These are phyloP conservation scores for Lactarius deliciosus DNA, from an alignment of 768 basidiomycete genomes.

Conservation along the genomic window DNA sequence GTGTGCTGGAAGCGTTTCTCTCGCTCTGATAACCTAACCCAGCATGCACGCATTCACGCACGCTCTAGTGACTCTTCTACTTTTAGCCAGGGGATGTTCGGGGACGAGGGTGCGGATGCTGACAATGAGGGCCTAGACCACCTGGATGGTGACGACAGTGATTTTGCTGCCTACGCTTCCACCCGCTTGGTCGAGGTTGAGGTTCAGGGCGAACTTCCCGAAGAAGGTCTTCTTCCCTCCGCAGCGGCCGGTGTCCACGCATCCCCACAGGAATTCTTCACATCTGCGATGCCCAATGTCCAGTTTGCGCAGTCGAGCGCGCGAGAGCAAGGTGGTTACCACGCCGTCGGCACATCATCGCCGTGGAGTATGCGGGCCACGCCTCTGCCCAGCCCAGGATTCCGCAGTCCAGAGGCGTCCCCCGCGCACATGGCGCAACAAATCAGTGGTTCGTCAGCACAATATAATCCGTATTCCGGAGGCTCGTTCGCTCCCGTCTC, in stretches of 20 bases:
- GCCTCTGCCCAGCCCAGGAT: conserved; percentile 22
- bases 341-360: conserved; percentile 20
- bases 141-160: conserved; percentile 33
- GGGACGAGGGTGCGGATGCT: conserved; percentile 34
- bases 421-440: conserved; percentile 24
- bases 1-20: conserved; percentile 82
- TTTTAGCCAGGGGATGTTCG: conserved; percentile 17
- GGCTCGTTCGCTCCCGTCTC: conserved; percentile 50
- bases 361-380: conserved; percentile 22
- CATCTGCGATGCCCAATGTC: conserved; percentile 21
- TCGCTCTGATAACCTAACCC: conserved; percentile 83
- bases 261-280: conserved; percentile 10
- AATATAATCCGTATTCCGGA: conserved; percentile 15
- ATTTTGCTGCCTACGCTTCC: conserved; percentile 23
- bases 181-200: conserved; percentile 33
- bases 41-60: conserved; percentile 82
- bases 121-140: conserved; percentile 42
- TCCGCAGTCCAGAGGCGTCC: conserved; percentile 25
- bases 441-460: conserved; percentile 24
- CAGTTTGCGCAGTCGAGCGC: conserved; percentile 22
- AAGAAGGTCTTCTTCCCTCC: conserved; percentile 25
- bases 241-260: conserved; percentile 3
- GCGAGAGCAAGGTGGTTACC: conserved; percentile 22
- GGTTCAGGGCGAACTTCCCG: conserved; percentile 27
- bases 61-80: conserved; percentile 36